Evolutionary conservation across 371 early-diverging fungal genomes (phyloP).

Genomic region (Mycotypha africana): DNA sequence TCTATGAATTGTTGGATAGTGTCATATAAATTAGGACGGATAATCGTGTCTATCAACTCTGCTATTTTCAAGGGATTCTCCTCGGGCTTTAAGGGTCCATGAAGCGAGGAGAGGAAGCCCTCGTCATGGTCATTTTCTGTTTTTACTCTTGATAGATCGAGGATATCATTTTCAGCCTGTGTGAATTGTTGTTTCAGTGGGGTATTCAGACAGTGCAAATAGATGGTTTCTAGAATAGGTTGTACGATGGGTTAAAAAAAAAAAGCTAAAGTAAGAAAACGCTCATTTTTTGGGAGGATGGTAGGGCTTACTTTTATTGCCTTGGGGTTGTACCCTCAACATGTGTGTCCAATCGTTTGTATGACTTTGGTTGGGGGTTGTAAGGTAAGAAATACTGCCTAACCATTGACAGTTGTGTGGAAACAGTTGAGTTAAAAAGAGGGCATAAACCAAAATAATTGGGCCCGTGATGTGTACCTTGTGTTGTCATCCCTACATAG

Average conservation of each 20-base stretch:
- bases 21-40: slow-evolving; percentile 14
- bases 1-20: slow-evolving; percentile 4
- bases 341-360: slow-evolving; percentile 22
- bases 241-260: no score
- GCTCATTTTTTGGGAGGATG: no score
- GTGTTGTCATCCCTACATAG: slow-evolving; percentile 21
- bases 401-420: no score
- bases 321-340: slow-evolving; percentile 23
- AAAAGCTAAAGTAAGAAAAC: no score
- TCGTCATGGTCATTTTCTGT: no score
- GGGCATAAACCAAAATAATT: no score
- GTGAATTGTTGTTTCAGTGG: slow-evolving; percentile 13
- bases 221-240: slow-evolving; percentile 19
- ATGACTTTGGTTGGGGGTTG: slow-evolving; percentile 12
- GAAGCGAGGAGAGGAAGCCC: no score
- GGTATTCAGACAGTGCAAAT: slow-evolving; percentile 19
- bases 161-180: slow-evolving; percentile 1
- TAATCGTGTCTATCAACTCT: slow-evolving; percentile 13
- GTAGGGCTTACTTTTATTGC: no score
- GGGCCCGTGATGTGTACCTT: slow-evolving; percentile 9
- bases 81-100: no score
- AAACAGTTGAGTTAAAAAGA: no score
- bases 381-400: slow-evolving; percentile 29
- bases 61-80: no score
- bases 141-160: not conserved